phyloP scores from a whole-genome alignment of 2,329 filamentous ascomycete genomes.

The Botryotinia globosa region DNA sequence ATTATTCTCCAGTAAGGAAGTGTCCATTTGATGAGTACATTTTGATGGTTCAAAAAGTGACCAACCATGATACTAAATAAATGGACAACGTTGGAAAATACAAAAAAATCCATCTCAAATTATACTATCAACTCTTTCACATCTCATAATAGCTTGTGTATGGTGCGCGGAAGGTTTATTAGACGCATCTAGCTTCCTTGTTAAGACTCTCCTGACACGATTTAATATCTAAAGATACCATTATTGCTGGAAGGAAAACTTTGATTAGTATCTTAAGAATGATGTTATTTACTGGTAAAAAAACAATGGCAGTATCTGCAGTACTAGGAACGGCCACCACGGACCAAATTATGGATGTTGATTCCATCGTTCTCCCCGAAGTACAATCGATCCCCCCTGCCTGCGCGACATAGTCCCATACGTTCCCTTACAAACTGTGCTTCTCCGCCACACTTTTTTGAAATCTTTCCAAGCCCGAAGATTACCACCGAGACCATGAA shows the following conservation, averaged over 20 bases:
- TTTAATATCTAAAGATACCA: background rate
- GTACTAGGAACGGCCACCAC: background rate
- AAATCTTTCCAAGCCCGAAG: slow-evolving; percentile 58
- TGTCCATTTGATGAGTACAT: background rate
- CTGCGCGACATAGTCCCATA: slow-evolving; percentile 23
- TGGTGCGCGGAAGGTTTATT: background rate
- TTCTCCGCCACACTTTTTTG: slow-evolving; percentile 98
- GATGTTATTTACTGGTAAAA: background rate
- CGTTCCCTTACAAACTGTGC: slow-evolving; percentile 75
- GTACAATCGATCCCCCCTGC: background rate
- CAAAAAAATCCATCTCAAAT: background rate
- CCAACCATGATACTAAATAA: background rate
- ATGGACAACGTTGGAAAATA: background rate
- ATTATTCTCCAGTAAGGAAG: background rate
- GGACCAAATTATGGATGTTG: background rate
- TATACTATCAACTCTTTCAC: background rate
- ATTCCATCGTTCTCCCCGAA: background rate
- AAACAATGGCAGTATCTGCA: background rate
- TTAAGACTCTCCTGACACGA: rapidly evolving
- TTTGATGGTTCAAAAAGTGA: background rate
- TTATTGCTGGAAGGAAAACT: background rate
- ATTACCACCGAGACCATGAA: slow-evolving; percentile 67
- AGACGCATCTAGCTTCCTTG: background rate
- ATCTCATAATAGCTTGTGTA: background rate
- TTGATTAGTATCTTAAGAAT: background rate